Base-by-base conservation (phyloP, 2,329 filamentous ascomycete genomes). In the Exserohilum turcica region DNA sequence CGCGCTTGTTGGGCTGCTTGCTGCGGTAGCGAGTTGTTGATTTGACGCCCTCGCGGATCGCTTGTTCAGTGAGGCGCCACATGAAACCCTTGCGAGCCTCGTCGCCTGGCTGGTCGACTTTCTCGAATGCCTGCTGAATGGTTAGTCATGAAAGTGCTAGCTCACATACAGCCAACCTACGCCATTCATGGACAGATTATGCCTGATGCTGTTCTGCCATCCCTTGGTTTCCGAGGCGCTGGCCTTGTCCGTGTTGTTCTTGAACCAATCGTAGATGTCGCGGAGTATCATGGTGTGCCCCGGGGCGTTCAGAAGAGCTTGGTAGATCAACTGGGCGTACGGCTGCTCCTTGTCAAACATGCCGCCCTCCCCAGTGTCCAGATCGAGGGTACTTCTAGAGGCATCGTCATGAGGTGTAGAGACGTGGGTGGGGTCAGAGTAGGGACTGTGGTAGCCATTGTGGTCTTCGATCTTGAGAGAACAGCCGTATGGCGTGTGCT, bases 201-300 rank as follows among this genome's bases (percentile, higher is more conserved):
- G 93, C 2, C 93, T 85, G 60, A 97, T 95, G 71, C 91, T 96
- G 74, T 97, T 97, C 76, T 93, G 89, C 93, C 93, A 97, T 8
- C 92, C 93, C 38, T 74, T 78, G 4, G 74, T 76, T 45, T 74
- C 71, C 6, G 80, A 81, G 39, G 82, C 81, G 46, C 80, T 85
- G 4, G 84, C 85, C 74, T 94, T 96, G 61, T 84, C 83, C 2
- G 92, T 96, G 67, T 96, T 87, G 24, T 87, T 82, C 36, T 84
- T 80, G 67, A 97, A 96, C 92, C 93, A 97, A 52, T 88, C 82
- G 74, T 97, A 97, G 52, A 97, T 90, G 48, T 95, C 88, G 63
- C 92, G 87, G 10, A 97, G 80, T 2, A 88, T 85, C 85, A 97
- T 89, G 18, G 84, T 86, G 57, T 88, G 82, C 5, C 80, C 78